These are phyloP conservation scores for Didymella keratinophila DNA, from an alignment of 2,329 filamentous ascomycete genomes.

Conservation along the genomic window DNA sequence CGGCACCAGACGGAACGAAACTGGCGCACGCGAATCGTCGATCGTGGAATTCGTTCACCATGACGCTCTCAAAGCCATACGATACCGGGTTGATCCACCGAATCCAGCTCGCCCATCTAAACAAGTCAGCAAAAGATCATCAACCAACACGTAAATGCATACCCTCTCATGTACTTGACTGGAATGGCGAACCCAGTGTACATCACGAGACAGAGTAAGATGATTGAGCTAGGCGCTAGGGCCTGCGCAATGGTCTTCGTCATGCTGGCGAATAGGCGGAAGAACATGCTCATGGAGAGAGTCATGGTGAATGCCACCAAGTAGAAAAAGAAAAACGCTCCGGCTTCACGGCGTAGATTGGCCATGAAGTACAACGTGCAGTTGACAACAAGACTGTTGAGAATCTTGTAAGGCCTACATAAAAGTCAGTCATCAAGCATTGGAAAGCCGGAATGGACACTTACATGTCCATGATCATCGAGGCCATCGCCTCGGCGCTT, in stretches of 20 bases:
- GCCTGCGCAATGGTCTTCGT: not conserved
- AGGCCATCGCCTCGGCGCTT: not conserved
- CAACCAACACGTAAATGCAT: not conserved
- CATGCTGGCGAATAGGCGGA: not conserved
- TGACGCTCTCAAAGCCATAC: not conserved
- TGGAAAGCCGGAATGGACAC: not conserved
- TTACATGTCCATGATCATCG: not conserved
- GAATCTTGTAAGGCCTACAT: not conserved
- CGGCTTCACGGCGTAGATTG: not conserved
- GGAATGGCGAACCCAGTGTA: not conserved
- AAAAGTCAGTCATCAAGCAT: not conserved
- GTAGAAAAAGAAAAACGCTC: not conserved
- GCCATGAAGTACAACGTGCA: not conserved
- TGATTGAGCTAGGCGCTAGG: not conserved
- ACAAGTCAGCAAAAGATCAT: not conserved
- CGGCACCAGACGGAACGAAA: not conserved
- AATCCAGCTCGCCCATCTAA: not conserved
- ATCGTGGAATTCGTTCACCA: not conserved
- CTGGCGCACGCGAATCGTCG: not conserved
- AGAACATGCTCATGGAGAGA: not conserved
- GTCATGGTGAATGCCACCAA: not conserved
- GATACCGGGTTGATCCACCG: not conserved
- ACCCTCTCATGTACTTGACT: not conserved
- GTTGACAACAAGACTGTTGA: not conserved
- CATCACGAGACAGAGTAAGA: not conserved